Evolutionary conservation across 1,284 basidiomycete genomes (phyloP).

Genomic region (Lentinula novae-zelandiae): DNA sequence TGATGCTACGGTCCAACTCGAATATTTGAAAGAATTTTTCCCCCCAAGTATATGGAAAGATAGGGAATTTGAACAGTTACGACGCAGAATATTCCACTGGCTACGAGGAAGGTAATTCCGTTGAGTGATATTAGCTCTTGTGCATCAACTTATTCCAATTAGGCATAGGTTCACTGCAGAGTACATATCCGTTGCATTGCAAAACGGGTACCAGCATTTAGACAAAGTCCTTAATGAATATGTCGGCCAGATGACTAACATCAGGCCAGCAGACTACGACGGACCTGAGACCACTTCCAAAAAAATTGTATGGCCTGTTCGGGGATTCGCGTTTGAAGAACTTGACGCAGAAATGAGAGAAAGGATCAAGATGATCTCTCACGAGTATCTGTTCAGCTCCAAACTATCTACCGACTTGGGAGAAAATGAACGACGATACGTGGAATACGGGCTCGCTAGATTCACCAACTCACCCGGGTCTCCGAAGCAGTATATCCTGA

Average conservation of each 20-base stretch:
- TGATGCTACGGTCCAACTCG: not conserved
- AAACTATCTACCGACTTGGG: not conserved
- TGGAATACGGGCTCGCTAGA: not conserved
- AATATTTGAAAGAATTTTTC: no score
- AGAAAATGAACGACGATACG: not conserved
- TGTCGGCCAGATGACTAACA: not conserved
- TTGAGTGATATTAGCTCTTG: no score
- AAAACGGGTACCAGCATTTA: not conserved
- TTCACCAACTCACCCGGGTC: not conserved
- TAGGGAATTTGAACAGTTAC: no score
- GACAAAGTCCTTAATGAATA: constrained; percentile 3
- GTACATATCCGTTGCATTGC: constrained; percentile 1
- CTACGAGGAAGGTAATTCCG: no score
- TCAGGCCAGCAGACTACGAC: constrained; percentile 2
- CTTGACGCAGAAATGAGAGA: not conserved
- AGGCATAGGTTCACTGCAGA: constrained; percentile 12
- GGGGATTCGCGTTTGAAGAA: not conserved
- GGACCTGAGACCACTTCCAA: not conserved
- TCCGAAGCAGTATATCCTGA: no score
- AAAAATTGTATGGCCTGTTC: not conserved
- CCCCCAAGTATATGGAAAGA: no score
- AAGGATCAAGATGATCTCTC: not conserved
- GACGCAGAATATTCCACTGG: no score
- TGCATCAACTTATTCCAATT: no score
- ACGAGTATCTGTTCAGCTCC: not conserved